Evolutionary conservation across 2,329 filamentous ascomycete species (phyloP).

Genomic region (Colletotrichum endophyticum): DNA sequence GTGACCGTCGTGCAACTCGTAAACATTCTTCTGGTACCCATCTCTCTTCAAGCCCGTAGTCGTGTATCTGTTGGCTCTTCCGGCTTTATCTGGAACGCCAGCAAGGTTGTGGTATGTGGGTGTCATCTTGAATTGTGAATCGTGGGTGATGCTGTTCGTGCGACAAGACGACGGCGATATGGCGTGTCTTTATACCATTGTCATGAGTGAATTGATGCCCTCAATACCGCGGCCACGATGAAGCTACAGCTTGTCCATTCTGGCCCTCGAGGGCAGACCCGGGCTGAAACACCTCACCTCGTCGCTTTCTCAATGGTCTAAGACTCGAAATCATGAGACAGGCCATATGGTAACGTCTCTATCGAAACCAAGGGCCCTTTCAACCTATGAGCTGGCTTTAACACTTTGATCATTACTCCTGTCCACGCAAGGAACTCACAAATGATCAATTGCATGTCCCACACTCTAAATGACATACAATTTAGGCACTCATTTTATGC

Average conservation of each 20-base stretch:
- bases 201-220: accelerated
- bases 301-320: not conserved
- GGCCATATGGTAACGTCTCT: not conserved
- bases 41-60: not conserved
- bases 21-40: not conserved
- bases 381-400: not conserved
- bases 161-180: not conserved
- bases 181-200: not conserved
- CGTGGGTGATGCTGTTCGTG: not conserved
- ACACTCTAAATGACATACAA: not conserved
- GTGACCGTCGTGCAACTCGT: not conserved
- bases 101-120: not conserved
- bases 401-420: not conserved
- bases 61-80: not conserved
- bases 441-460: not conserved
- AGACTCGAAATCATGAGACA: not conserved
- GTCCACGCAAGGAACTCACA: not conserved
- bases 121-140: not conserved
- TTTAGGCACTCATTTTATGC: not conserved
- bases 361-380: not conserved
- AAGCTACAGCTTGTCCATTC: not conserved
- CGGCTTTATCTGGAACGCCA: not conserved
- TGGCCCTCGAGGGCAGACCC: not conserved
- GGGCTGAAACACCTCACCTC: not conserved
- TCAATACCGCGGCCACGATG: not conserved